Evolutionary conservation across 1,284 basidiomycete species (phyloP).

Genomic region (Rhizopogon hawkerae): DNA sequence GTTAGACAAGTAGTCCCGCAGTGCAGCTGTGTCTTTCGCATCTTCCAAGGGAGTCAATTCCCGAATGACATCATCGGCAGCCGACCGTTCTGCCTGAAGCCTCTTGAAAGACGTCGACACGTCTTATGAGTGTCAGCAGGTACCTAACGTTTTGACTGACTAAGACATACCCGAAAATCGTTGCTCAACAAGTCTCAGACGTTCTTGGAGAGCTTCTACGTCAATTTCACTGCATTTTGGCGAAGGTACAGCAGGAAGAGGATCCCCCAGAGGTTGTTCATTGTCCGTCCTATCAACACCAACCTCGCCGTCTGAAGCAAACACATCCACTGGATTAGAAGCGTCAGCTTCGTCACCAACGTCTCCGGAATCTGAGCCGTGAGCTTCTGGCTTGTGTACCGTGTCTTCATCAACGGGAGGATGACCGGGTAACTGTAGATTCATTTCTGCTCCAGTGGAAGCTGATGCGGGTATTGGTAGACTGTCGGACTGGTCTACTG

Average conservation of each 20-base stretch:
- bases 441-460: not conserved
- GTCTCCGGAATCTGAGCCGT: not conserved
- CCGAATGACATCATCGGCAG: slow-evolving; percentile 63
- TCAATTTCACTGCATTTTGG: slow-evolving; percentile 22
- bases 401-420: not conserved
- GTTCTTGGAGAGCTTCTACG: slow-evolving; percentile 53
- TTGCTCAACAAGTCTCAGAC: slow-evolving; percentile 61
- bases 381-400: not conserved
- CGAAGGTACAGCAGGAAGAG: slow-evolving; percentile 5
- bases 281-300: not conserved
- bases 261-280: not conserved
- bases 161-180: slow-evolving; percentile 52
- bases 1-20: slow-evolving; percentile 69
- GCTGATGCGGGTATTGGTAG: not conserved
- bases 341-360: too few species aligned
- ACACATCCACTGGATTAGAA: not conserved
- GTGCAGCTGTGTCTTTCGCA: slow-evolving; percentile 53
- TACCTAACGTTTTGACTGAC: slow-evolving; percentile 1
- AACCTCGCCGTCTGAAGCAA: not conserved
- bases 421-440: not conserved
- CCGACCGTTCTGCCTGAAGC: slow-evolving; percentile 60
- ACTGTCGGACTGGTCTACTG: not conserved
- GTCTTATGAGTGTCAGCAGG: slow-evolving; percentile 34
- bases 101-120: slow-evolving; percentile 69
- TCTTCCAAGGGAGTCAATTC: slow-evolving; percentile 69